Conservation (phyloP, 2,329 filamentous ascomycete species). For the Sclerotinia subarctica region DNA sequence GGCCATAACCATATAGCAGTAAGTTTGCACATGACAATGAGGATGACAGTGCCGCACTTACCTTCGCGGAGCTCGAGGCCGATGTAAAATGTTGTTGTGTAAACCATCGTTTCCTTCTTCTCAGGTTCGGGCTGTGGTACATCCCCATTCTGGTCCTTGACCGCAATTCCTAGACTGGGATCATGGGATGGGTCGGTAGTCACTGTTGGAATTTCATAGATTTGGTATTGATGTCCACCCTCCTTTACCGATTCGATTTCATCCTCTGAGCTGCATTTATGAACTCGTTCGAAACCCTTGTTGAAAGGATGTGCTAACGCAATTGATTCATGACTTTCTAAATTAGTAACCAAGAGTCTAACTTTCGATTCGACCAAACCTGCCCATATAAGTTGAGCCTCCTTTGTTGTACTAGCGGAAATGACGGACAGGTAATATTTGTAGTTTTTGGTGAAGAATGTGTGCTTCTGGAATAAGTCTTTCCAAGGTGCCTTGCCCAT, state of each 20-base stretch:
- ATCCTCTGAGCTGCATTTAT: slow-evolving; percentile 62
- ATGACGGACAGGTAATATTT: slow-evolving; percentile 94
- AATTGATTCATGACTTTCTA: slow-evolving; percentile 79
- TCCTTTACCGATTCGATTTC: slow-evolving; percentile 61
- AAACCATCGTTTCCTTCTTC: slow-evolving; percentile 49
- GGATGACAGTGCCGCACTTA: slow-evolving; percentile 43
- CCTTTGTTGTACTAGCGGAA: slow-evolving; percentile 76
- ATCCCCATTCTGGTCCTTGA: slow-evolving; percentile 38
- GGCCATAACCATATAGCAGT: not conserved
- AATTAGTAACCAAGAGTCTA: slow-evolving; percentile 74
- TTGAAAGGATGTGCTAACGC: slow-evolving; percentile 86
- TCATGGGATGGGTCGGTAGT: slow-evolving; percentile 43
- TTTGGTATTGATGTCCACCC: slow-evolving; percentile 59
- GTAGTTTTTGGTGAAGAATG: slow-evolving; percentile 89
- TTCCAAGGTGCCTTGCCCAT: slow-evolving; percentile 75
- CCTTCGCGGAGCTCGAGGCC: slow-evolving; percentile 76
- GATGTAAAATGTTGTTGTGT: slow-evolving; percentile 92
- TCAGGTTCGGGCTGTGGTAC: slow-evolving; percentile 38
- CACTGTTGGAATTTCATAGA: slow-evolving; percentile 37
- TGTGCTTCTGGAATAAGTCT: slow-evolving; percentile 83
- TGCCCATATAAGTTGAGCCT: slow-evolving; percentile 82
- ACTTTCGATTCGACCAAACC: slow-evolving; percentile 94
- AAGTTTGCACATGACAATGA: not conserved
- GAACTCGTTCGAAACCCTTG: slow-evolving; percentile 83
- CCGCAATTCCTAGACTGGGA: slow-evolving; percentile 42